Percentiles rank a stretch among this genome's conserved stretches.
Conservation (phyloP, 2,329 filamentous ascomycete species). For the Colletotrichum musae region DNA sequence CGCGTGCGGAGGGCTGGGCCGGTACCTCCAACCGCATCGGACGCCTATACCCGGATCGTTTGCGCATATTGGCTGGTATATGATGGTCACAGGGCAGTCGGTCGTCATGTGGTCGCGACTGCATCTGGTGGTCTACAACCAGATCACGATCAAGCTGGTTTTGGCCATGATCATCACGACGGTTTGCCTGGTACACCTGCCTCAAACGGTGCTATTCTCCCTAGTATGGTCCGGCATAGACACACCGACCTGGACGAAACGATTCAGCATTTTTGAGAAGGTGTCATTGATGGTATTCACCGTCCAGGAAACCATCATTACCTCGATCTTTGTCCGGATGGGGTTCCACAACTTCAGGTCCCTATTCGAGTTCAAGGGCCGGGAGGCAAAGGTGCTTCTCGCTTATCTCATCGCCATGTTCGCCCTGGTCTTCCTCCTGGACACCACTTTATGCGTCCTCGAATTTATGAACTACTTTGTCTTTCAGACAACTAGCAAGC, state of each 20-base stretch:
- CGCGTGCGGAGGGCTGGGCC: slow-evolving; percentile 57
- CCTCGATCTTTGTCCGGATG: slow-evolving; percentile 54
- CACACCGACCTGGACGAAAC: slow-evolving; percentile 42
- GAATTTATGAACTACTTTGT: slow-evolving; percentile 55
- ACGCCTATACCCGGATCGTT: slow-evolving; percentile 61
- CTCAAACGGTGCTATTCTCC: slow-evolving; percentile 66
- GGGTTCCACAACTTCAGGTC: slow-evolving; percentile 47
- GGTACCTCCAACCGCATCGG: slow-evolving; percentile 52
- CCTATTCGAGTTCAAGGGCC: slow-evolving; percentile 34
- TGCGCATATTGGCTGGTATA: slow-evolving; percentile 58
- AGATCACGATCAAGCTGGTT: slow-evolving; percentile 44
- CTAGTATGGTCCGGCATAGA: slow-evolving; percentile 58
- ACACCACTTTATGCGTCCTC: slow-evolving; percentile 53
- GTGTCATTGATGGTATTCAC: slow-evolving; percentile 70
- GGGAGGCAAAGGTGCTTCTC: slow-evolving; percentile 47
- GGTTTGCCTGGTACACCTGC: slow-evolving; percentile 61
- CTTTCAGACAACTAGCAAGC: slow-evolving; percentile 40
- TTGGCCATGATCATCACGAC: slow-evolving; percentile 68
- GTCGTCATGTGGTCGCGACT: slow-evolving; percentile 60
- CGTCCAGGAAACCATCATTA: slow-evolving; percentile 68
- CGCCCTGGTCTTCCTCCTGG: slow-evolving; percentile 55
- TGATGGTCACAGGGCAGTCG: slow-evolving; percentile 67
- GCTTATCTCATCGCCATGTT: slow-evolving; percentile 57
- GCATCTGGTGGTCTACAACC: slow-evolving; percentile 63
- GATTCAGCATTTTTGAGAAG: slow-evolving; percentile 65